Evolutionary conservation across 169 alveolate species (phyloP).

Genomic region (Ichthyophthirius multifiliis): DNA sequence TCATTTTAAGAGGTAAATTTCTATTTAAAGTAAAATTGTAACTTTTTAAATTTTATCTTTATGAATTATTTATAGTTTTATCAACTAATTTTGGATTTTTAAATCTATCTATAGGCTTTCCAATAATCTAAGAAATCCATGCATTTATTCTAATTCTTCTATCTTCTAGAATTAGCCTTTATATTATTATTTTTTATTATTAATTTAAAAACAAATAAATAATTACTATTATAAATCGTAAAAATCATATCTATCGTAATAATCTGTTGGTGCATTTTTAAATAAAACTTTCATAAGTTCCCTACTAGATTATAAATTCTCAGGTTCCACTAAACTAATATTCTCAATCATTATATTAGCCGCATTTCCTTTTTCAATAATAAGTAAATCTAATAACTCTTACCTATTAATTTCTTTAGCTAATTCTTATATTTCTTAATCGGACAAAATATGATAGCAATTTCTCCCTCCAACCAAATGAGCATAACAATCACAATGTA

Average conservation of each 20-base stretch:
- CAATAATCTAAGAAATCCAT: constrained; percentile 79
- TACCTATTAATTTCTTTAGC: constrained; percentile 71
- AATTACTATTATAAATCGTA: constrained; percentile 64
- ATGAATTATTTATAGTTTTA: constrained; percentile 54
- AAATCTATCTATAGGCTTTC: constrained; percentile 78
- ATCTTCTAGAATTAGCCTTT: constrained; percentile 81
- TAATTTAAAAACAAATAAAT: neutral
- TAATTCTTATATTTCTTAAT: constrained; percentile 72
- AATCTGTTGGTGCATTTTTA: constrained; percentile 70
- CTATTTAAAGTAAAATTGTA: constrained; percentile 67
- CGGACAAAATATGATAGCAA: constrained; percentile 72
- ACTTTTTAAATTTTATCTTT: constrained; percentile 67
- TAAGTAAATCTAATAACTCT: constrained; percentile 69
- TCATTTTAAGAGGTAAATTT: constrained; percentile 63
- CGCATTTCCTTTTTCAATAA: constrained; percentile 80
- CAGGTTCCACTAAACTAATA: constrained; percentile 68
- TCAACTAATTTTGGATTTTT: constrained; percentile 71
- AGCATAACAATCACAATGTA: constrained; percentile 68
- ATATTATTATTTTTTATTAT: too few relatives aligned
- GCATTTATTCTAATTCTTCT: constrained; percentile 82
- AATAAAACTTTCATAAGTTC: constrained; percentile 61
- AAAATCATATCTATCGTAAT: constrained; percentile 78
- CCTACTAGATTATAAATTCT: constrained; percentile 65
- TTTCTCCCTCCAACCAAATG: constrained; percentile 81
- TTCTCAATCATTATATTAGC: constrained; percentile 80